phyloP scores from a whole-genome alignment of 192 early-diverging fungal species.

The Endogone sp. region DNA sequence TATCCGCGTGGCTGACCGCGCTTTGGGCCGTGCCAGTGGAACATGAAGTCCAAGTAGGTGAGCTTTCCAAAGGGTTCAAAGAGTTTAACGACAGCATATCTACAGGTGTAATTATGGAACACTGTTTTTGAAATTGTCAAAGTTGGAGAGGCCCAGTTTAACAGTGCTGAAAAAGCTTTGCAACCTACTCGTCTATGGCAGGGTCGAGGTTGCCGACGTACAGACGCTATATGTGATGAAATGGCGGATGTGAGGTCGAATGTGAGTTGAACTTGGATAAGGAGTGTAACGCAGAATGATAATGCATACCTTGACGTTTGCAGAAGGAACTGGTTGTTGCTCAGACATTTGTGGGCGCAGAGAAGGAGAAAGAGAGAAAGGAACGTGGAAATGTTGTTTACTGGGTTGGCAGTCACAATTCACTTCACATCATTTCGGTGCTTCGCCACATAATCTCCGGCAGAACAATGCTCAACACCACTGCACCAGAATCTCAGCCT shows the following conservation, averaged over 20 bases:
- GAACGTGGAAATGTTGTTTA: no score
- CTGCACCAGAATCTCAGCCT: not conserved
- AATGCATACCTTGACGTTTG: not conserved
- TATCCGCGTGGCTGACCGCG: constrained; percentile 66
- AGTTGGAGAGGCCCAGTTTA: not conserved
- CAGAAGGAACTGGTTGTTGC: not conserved
- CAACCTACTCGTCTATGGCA: constrained; percentile 55
- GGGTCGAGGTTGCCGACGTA: constrained; percentile 70
- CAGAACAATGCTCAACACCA: not conserved
- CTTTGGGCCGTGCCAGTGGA: constrained; percentile 60
- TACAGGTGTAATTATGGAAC: constrained; percentile 15
- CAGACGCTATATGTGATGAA: constrained; percentile 35
- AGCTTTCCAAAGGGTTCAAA: constrained; percentile 67
- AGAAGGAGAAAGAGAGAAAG: not conserved
- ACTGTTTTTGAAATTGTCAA: no score
- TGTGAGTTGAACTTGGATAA: no score
- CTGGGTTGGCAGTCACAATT: not conserved
- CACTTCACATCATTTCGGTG: not conserved
- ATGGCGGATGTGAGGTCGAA: no score
- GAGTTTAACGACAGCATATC: constrained; percentile 61
- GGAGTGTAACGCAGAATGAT: no score
- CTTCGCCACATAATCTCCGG: not conserved
- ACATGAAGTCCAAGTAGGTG: constrained; percentile 60
- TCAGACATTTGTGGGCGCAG: not conserved
- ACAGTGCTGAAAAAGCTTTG: not conserved